Evolutionary conservation across 106 monocot species (phyloP), one percentile per base, ranked within the genome.

Genomic region (Allium fistulosum): DNA sequence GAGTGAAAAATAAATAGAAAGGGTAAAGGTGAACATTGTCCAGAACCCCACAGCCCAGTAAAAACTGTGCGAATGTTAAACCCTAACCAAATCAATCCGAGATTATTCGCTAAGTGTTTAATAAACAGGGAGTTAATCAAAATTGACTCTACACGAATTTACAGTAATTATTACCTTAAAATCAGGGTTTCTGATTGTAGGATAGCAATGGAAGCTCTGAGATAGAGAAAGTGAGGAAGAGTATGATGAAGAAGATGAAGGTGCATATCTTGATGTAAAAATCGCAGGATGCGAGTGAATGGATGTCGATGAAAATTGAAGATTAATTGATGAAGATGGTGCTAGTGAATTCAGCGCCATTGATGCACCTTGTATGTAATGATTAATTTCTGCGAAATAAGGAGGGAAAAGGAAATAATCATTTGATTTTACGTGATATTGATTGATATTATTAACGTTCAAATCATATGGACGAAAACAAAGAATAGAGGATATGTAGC

Each of bases 311-410:
- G 65, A 65, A 18, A 50, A 50, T 8, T 65, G 48, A 9, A 50
- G 65, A 18, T 45, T 17, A 18, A 17, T 5, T 1, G 48, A 50
- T 11, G 48, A 65, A 18, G 65, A 17, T 4, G 65, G 3, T 18
- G 65, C 65, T 50, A 49, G 48, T 65, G 65, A 49, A 65, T 50
- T 65, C 49, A 65, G 49, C 65, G 65, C 65, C 65, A 65, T 65
- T 49, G 18, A 16, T 13, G 9, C 11, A 17, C 49, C 17, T 11
- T 18, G 18, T 65, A 17, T 65, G 4, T n/a, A 15, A 47, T 3
- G 27, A 28, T 26, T 9, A 28, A 26, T 27, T 28, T 48, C 2
- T 2, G 27, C 6, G 61, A 61, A 28, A 61, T 3, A 4, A 9
- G 5, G 61, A 10, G 37, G 26, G 10, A 28, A 10, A 37, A 37